Base-by-base conservation (phyloP, 2,329 filamentous ascomycete species). In the Beauveria sp. region DNA sequence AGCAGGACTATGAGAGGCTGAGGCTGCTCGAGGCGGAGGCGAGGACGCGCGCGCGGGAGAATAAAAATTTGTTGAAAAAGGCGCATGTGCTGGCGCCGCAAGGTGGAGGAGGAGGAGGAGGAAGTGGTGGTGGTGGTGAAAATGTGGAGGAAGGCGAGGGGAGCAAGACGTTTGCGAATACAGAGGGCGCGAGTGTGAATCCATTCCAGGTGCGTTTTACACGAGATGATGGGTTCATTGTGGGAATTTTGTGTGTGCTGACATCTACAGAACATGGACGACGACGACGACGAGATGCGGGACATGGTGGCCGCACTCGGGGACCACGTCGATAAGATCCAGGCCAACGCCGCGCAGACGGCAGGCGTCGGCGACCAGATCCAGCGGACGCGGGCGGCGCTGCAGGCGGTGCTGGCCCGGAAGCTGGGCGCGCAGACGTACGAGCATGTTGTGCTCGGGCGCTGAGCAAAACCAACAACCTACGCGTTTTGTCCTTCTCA, bases 251-350 rank as follows among this genome's bases (percentile, higher is more conserved):
- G 31, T 12, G 10, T 45, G 42, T 45, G 42, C 42, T 45, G 16
- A 49, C 5, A 28, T 3, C 3, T 20, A 54, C 38, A 79, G 75
- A 72, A 74, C 42, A 64, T 78, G 12, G 65, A 73, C 34, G 31
- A 31, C 12, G 65, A 73, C 34, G 74, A 80, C 38, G 73, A 77
- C 22, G 78, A 81, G 50, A 67, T 84, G 18, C 66, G 75, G n/a
- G 69, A 71, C 2, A 67, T 83, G 3, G 78, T 76, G 0, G 69
- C 75, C 18, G 81, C 84, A 68, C 75, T 86, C 20, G 73, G 75
- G 12, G 82, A 71, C 58, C 83, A 86, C 65, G 80, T 84, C 72
- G 81, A 85, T 63, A 85, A 80, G 66, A 80, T 86, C 68, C 75
- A 73, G 60, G 73, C 73, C 49, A 86, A 86, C 67, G 72, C 85